Evolutionary conservation across 2,329 filamentous ascomycete species (phyloP).

Genomic region (Fusarium proliferatum): DNA sequence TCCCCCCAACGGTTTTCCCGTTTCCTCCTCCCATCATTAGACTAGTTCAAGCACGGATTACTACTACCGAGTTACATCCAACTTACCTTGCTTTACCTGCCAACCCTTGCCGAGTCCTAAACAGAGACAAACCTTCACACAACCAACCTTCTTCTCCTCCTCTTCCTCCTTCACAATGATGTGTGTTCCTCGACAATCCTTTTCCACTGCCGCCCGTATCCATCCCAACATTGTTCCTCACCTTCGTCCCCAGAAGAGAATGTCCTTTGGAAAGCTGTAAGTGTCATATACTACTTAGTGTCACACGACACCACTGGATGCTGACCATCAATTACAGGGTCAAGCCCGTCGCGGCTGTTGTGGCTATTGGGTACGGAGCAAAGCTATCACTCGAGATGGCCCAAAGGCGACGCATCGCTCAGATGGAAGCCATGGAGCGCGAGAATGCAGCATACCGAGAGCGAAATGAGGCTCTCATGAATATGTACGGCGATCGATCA

Average conservation of each 20-base stretch:
- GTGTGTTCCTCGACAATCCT: constrained; percentile 41
- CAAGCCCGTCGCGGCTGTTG: constrained; percentile 48
- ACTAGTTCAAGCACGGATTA: constrained; percentile 34
- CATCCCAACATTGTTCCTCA: constrained; percentile 47
- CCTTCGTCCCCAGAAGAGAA: constrained; percentile 41
- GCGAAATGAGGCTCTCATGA: constrained; percentile 57
- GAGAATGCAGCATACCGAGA: constrained; percentile 51
- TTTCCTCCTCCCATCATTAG: constrained; percentile 29
- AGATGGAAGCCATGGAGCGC: constrained; percentile 48
- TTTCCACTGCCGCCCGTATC: constrained; percentile 45
- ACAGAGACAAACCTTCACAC: constrained; percentile 13
- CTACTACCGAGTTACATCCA: constrained; percentile 26
- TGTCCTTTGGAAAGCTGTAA: constrained; percentile 41
- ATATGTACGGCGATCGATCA: constrained; percentile 62
- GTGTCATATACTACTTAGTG: neutral
- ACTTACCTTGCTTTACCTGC: neutral
- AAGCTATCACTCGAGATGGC: constrained; percentile 49
- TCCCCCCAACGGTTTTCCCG: constrained; percentile 25
- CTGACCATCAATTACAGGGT: constrained; percentile 42
- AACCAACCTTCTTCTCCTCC: neutral
- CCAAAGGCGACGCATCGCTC: constrained; percentile 44
- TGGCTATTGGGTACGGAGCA: constrained; percentile 50
- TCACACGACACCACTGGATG: neutral
- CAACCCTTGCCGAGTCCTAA: constrained; percentile 31
- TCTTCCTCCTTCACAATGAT: constrained; percentile 40